Evolutionary conservation across 441 rosid species (phyloP).

Genomic region (Breynia disticha): DNA sequence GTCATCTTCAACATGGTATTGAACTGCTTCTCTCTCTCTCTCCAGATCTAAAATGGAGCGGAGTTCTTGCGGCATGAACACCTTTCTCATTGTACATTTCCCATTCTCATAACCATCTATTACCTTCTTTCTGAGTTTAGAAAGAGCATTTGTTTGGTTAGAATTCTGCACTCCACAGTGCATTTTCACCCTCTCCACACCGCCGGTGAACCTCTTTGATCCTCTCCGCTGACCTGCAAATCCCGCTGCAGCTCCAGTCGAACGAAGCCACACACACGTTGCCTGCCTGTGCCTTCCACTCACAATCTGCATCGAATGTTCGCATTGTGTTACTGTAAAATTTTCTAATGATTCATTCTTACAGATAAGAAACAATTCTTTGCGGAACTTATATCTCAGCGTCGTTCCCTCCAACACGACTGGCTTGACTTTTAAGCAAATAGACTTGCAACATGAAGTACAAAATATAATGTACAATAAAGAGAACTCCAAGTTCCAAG

Average conservation of each 20-base stretch:
- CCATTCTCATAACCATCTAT: constrained; percentile 5
- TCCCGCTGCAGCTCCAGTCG: constrained; percentile 79
- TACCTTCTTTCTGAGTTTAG: constrained; percentile 36
- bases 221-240: constrained; percentile 68
- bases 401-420: too few relatives aligned
- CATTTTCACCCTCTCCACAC: constrained; percentile 73
- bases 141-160: constrained; percentile 18
- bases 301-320: constrained; percentile 41
- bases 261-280: constrained; percentile 77
- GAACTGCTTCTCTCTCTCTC: too few relatives aligned
- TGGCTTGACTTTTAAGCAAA: too few relatives aligned
- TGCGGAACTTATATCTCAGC: too few relatives aligned
- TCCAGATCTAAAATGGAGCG: constrained; percentile 29
- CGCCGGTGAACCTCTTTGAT: constrained; percentile 72
- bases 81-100: constrained; percentile 17
- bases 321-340: neutral
- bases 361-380: neutral
- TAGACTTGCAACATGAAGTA: too few relatives aligned
- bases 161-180: constrained; percentile 61
- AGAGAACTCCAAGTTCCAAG: too few relatives aligned
- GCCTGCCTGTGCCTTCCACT: constrained; percentile 90
- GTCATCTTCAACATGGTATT: constrained; percentile 8
- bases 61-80: constrained; percentile 22
- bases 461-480: too few relatives aligned
- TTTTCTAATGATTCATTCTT: neutral